Evolutionary conservation across 768 basidiomycete genomes (phyloP).

Genomic region (Asterophora lycoperdoides): DNA sequence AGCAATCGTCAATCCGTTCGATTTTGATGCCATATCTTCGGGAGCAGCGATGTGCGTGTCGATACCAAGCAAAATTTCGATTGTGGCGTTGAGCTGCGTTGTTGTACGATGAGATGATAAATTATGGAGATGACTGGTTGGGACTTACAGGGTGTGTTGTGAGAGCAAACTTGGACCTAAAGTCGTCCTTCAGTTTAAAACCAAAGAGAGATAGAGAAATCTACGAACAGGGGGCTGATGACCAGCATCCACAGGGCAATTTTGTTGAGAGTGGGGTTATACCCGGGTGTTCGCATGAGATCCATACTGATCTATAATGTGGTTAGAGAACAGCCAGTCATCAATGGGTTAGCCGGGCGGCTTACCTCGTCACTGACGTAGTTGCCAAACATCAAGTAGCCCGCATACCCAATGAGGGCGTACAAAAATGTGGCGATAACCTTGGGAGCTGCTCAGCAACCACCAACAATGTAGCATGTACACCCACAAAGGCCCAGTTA

Average conservation of each 20-base stretch:
- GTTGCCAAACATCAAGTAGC: conserved; percentile 90
- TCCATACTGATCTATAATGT: conserved; percentile 74
- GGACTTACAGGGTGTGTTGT: conserved; percentile 69
- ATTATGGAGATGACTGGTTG: not conserved
- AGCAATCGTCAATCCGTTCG: conserved; percentile 27
- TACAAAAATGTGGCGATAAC: conserved; percentile 59
- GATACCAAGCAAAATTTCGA: conserved; percentile 75
- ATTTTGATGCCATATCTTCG: conserved; percentile 36
- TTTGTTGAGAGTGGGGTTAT: conserved; percentile 65
- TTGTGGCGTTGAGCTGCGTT: conserved; percentile 68
- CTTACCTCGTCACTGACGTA: conserved; percentile 75
- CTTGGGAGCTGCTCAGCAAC: conserved; percentile 31
- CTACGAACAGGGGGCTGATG: conserved; percentile 57
- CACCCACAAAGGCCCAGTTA: conserved; percentile 78
- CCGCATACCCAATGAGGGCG: conserved; percentile 68
- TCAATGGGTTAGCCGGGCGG: not conserved
- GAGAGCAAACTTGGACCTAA: conserved; percentile 84
- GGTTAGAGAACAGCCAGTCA: not conserved
- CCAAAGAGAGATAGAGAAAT: not conserved
- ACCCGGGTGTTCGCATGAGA: conserved; percentile 67
- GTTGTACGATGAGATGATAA: not conserved
- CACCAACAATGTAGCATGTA: not conserved
- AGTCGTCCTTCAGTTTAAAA: conserved; percentile 5
- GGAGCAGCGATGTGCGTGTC: conserved; percentile 38
- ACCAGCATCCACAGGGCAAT: conserved; percentile 86